Evolutionary conservation across 441 rosid genomes (phyloP).

Genomic region (Brassica hybrid): DNA sequence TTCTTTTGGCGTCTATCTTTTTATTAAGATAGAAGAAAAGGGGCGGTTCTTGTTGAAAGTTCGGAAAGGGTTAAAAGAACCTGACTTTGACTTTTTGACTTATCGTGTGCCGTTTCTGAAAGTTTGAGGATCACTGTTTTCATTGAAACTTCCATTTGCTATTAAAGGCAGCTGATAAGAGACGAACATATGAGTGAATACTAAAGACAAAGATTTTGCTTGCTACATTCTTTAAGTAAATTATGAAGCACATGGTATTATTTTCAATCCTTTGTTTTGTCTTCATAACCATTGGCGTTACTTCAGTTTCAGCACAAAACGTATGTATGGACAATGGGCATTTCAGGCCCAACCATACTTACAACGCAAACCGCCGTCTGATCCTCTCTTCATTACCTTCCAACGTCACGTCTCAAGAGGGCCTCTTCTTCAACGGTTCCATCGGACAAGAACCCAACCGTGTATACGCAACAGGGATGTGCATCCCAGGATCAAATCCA

Average conservation of each 20-base stretch:
- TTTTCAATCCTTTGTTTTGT: conserved; percentile 22
- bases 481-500: conserved; percentile 46
- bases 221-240: not conserved
- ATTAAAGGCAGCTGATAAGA: not conserved
- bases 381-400: conserved; percentile 49
- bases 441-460: conserved; percentile 35
- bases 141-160: conserved; percentile 1
- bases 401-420: conserved; percentile 14
- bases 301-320: conserved; percentile 35
- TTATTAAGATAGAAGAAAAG: not conserved
- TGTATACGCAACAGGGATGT: conserved; percentile 41
- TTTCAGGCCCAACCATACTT: conserved; percentile 44
- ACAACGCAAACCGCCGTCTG: conserved; percentile 43
- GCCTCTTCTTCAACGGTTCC: conserved; percentile 33
- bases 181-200: not conserved
- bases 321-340: conserved; percentile 10
- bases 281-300: conserved; percentile 19
- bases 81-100: conserved; percentile 7
- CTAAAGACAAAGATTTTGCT: not conserved
- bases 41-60: not conserved
- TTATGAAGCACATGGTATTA: conserved; percentile 11
- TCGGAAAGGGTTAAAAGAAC: not conserved
- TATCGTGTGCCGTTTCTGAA: not conserved
- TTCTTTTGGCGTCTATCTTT: not conserved
- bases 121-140: not conserved